Percentiles rank a stretch among this genome's conserved stretches.
These are phyloP conservation scores for Thuja plicata DNA, from an alignment of 83 land plant genomes.

Conservation along the genomic window DNA sequence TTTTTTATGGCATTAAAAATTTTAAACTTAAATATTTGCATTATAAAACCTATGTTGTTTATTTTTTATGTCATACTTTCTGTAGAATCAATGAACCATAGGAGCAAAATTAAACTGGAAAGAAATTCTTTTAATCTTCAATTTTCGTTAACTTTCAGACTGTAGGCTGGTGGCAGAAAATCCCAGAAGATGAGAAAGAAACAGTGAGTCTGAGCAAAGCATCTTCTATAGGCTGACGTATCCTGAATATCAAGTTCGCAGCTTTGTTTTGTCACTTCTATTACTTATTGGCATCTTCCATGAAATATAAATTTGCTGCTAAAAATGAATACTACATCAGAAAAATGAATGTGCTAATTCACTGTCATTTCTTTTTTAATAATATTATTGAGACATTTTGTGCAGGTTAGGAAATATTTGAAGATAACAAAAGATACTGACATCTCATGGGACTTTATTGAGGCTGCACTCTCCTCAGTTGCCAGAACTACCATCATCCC, in stretches of 20 bases:
- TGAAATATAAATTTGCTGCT: neutral
- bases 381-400: conserved; percentile 12
- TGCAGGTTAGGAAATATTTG: conserved; percentile 66
- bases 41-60: neutral
- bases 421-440: conserved; percentile 42
- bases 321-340: neutral
- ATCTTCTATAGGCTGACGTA: neutral
- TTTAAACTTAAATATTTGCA: neutral
- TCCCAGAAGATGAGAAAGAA: conserved; percentile 53
- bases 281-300: neutral
- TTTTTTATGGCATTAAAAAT: neutral
- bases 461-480: conserved; percentile 72
- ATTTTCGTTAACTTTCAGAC: conserved; percentile 33
- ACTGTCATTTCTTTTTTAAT: neutral
- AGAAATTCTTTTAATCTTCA: conserved; percentile 3
- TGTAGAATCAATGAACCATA: neutral
- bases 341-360: neutral
- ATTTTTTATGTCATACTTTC: neutral
- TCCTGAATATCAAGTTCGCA: neutral
- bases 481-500: conserved; percentile 81
- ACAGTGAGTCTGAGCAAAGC: conserved; percentile 31
- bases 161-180: conserved; percentile 87
- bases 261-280: neutral
- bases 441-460: conserved; percentile 75
- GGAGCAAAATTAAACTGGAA: neutral